Percentiles rank a stretch among this genome's conserved stretches.
Evolutionary conservation across 495 filamentous ascomycete species (phyloP).

Genomic region (Aspergillus bridgeri): DNA sequence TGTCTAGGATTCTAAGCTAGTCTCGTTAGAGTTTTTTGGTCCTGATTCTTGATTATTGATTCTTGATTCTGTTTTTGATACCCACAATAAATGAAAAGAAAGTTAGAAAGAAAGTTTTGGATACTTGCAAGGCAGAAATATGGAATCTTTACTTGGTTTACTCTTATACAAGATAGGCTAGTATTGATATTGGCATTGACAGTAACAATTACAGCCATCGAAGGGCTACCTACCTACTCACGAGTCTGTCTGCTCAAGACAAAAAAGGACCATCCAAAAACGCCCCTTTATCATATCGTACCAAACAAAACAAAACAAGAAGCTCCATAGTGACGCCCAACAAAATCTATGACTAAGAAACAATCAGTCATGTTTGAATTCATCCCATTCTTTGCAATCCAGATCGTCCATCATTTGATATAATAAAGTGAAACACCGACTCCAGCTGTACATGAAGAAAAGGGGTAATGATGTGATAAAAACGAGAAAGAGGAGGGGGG

Average conservation of each 20-base stretch:
- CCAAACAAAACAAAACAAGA: background rate
- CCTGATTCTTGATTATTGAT: background rate
- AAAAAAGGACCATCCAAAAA: background rate
- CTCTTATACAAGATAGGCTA: no score
- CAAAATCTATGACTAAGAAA: background rate
- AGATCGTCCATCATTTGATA: background rate
- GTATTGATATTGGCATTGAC: no score
- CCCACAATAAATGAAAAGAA: background rate
- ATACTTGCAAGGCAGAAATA: no score
- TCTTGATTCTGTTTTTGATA: conserved; percentile 6
- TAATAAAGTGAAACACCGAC: background rate
- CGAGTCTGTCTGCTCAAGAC: background rate
- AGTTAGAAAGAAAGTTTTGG: no score
- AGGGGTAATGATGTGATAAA: background rate
- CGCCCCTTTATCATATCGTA: background rate
- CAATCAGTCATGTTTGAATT: background rate
- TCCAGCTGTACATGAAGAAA: conserved; percentile 10
- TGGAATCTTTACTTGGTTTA: no score
- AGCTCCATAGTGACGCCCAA: background rate
- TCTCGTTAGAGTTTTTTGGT: background rate
- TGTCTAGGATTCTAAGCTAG: background rate
- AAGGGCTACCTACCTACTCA: no score
- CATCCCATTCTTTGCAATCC: background rate
- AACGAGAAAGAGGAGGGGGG: background rate
- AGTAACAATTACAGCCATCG: no score